A percentile compares a stretch with the other conserved stretches of the same genome.
phyloP scores from a whole-genome alignment of 2,329 filamentous ascomycete genomes.

The Clonostachys rosea region DNA sequence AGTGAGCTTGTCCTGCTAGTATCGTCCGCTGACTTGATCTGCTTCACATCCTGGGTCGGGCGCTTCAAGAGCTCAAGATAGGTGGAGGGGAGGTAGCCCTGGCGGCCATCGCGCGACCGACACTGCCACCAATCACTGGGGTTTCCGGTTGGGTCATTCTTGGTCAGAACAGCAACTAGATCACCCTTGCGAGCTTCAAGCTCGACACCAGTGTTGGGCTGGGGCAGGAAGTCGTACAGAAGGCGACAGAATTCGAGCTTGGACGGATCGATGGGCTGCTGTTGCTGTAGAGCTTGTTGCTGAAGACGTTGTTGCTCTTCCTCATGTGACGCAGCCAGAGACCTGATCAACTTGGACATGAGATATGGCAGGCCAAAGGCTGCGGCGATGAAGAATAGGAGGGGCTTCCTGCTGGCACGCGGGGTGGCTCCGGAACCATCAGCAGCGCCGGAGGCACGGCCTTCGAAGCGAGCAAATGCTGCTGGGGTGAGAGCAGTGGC shows the following conservation, averaged over 20 bases:
- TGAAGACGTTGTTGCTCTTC: constrained; percentile 64
- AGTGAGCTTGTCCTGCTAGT: constrained; percentile 42
- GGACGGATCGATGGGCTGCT: constrained; percentile 68
- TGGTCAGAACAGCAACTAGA: constrained; percentile 87
- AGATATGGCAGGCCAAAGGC: constrained; percentile 95
- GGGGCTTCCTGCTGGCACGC: constrained; percentile 86
- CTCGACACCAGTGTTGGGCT: constrained; percentile 68
- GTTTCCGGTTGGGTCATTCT: constrained; percentile 87
- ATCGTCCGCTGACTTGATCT: constrained; percentile 45
- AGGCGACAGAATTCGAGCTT: constrained; percentile 97
- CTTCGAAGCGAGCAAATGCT: constrained; percentile 86
- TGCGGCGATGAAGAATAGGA: constrained; percentile 91
- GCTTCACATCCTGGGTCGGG: constrained; percentile 43
- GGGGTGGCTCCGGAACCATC: constrained; percentile 59
- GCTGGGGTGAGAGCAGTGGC: constrained; percentile 83
- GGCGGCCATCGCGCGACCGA: constrained; percentile 79
- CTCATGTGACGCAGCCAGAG: constrained; percentile 79
- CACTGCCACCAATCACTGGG: constrained; percentile 98
- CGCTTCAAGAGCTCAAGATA: constrained; percentile 75
- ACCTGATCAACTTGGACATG: constrained; percentile 92
- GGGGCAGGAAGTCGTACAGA: constrained; percentile 88
- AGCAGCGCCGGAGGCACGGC: constrained; percentile 53
- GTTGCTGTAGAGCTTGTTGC: constrained; percentile 43
- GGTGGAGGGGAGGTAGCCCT: constrained; percentile 87
- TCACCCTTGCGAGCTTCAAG: constrained; percentile 92